phyloP scores from a whole-genome alignment of 2,329 filamentous ascomycete species.

The Teratosphaeria pseudoeucalypti region DNA sequence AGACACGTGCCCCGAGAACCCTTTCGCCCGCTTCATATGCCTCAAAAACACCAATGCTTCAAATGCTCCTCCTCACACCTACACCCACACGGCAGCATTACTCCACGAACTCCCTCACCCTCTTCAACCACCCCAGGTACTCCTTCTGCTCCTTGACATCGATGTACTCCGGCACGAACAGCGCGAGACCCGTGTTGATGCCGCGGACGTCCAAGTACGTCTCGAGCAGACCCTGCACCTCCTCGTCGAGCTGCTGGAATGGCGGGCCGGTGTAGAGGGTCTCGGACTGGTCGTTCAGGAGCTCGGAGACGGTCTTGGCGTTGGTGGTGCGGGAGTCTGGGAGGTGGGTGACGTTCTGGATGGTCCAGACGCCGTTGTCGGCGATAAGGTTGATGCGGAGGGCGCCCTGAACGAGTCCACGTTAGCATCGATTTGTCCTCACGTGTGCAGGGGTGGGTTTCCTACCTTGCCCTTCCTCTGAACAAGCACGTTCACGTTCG shows the following conservation, averaged over 20 bases:
- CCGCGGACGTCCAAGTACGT: constrained; percentile 91
- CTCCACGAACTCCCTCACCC: constrained; percentile 75
- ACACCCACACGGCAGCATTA: constrained; percentile 15
- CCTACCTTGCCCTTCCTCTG: constrained; percentile 64
- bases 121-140: constrained; percentile 81
- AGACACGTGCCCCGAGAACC: not conserved
- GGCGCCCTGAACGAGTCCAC: constrained; percentile 44
- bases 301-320: constrained; percentile 46
- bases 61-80: not conserved
- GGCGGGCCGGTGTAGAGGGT: constrained; percentile 81
- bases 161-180: constrained; percentile 93
- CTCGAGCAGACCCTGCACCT: constrained; percentile 85
- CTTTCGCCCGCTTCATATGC: not conserved
- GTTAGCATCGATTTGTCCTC: not conserved
- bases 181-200: constrained; percentile 72
- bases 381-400: constrained; percentile 78
- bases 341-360: constrained; percentile 89
- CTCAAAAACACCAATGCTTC: not conserved
- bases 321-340: constrained; percentile 66
- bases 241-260: constrained; percentile 90
- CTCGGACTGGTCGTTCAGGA: constrained; percentile 56
- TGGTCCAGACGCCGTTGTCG: constrained; percentile 73
- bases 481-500: constrained; percentile 73
- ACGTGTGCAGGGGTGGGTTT: not conserved
- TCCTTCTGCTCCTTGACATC: constrained; percentile 98